Conservation (phyloP, 805 yeast species). For the Saccharomyces jurei region DNA sequence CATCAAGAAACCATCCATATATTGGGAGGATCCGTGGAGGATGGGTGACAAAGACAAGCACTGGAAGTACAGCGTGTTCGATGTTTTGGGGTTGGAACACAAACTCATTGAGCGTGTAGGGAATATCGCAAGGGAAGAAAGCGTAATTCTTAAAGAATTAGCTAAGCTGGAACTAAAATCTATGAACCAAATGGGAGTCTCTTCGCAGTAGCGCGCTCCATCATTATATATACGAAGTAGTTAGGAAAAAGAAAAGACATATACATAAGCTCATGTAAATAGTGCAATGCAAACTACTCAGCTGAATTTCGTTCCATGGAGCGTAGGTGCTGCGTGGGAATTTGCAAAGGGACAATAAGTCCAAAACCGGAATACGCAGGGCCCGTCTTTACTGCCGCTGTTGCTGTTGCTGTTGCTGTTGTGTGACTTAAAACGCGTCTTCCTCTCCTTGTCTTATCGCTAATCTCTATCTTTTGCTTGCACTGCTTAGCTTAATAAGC, state of each 20-base stretch:
- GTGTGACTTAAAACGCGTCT: neutral
- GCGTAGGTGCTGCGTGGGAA: neutral
- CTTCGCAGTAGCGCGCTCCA: neutral
- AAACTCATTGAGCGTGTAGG: slow-evolving; percentile 43
- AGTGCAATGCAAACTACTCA: neutral
- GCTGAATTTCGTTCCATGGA: neutral
- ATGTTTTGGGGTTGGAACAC: slow-evolving; percentile 40
- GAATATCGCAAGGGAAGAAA: slow-evolving; percentile 57
- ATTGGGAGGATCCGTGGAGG: slow-evolving; percentile 86
- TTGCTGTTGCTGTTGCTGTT: neutral
- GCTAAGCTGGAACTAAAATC: slow-evolving; percentile 20
- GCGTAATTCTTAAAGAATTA: slow-evolving; percentile 55
- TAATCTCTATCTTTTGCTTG: neutral
- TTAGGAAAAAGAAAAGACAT: neutral
- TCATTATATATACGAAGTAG: neutral
- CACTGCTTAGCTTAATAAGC: neutral
- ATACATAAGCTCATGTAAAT: neutral
- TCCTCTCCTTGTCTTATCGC: neutral
- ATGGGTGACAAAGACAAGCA: slow-evolving; percentile 61
- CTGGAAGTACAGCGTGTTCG: slow-evolving; percentile 39
- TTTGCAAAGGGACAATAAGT: neutral
- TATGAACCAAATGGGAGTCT: slow-evolving; percentile 7
- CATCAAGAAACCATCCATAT: slow-evolving; percentile 58
- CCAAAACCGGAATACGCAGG: neutral
- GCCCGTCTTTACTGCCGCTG: neutral